A percentile compares a stretch with the other conserved stretches of the same genome.
phyloP scores from a whole-genome alignment of 495 filamentous ascomycete genomes.

The Bombardia bombarda region DNA sequence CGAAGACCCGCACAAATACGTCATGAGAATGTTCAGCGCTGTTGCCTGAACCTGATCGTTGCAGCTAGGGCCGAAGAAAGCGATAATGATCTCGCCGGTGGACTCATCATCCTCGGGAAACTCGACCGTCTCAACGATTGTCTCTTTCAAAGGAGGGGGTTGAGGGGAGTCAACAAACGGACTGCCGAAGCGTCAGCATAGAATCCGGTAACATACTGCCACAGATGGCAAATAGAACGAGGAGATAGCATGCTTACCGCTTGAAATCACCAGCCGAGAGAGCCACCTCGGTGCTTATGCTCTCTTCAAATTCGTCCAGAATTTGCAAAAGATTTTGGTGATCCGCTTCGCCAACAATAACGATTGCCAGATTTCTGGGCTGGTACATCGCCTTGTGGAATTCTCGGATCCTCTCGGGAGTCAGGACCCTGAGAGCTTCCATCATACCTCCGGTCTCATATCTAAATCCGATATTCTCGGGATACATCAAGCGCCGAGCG shows the following conservation, averaged over 20 bases:
- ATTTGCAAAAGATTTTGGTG: constrained; percentile 71
- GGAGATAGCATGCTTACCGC: too few species aligned
- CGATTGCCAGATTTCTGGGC: constrained; percentile 85
- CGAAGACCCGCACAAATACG: constrained; percentile 86
- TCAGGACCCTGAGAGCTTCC: constrained; percentile 77
- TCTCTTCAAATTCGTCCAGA: constrained; percentile 81
- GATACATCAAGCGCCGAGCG: constrained; percentile 73
- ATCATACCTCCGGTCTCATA: constrained; percentile 98
- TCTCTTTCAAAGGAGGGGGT: constrained; percentile 60
- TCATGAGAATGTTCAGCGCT: constrained; percentile 67
- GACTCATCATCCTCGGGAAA: constrained; percentile 98
- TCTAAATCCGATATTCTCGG: constrained; percentile 81
- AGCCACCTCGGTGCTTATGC: constrained; percentile 74
- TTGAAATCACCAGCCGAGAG: constrained; percentile 66
- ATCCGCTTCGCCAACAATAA: constrained; percentile 84
- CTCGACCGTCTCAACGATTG: constrained; percentile 65
- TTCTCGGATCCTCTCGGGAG: constrained; percentile 77
- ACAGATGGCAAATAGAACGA: too few species aligned
- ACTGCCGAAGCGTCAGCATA: too few species aligned
- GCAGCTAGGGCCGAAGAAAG: constrained; percentile 76
- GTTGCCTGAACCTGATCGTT: constrained; percentile 53
- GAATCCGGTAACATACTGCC: too few species aligned
- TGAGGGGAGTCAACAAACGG: constrained; percentile 82
- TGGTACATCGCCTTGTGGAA: constrained; percentile 99
- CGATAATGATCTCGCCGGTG: constrained; percentile 74